Evolutionary conservation across 2,329 filamentous ascomycete genomes (phyloP).

Genomic region (Neurospora sp.): DNA sequence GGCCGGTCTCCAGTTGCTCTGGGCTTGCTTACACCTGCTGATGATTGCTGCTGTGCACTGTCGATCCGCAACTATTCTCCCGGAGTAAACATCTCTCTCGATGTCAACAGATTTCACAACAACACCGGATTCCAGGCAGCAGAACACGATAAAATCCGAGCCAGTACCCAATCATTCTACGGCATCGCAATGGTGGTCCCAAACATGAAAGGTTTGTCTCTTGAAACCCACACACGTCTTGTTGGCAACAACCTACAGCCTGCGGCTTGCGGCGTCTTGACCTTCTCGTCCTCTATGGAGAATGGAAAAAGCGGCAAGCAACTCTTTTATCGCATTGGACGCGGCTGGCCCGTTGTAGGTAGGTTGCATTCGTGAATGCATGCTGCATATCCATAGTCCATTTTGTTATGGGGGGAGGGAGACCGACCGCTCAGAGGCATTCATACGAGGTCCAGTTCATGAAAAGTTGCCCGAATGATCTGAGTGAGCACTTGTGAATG

Average conservation of each 20-base stretch:
- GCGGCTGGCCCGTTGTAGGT: background rate
- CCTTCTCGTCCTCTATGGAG: background rate
- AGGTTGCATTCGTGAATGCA: background rate
- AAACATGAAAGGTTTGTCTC: background rate
- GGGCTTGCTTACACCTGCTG: background rate
- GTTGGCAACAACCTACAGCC: background rate
- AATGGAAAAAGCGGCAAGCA: background rate
- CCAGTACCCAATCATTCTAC: background rate
- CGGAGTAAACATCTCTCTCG: background rate
- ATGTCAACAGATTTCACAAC: background rate
- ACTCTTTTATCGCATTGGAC: background rate
- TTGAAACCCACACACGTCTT: background rate
- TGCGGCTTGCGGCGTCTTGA: background rate
- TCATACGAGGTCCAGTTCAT: background rate
- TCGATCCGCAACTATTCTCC: background rate
- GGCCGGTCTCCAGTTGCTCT: background rate
- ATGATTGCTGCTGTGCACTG: background rate
- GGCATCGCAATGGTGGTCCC: background rate
- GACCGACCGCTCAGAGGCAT: background rate
- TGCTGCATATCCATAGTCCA: background rate
- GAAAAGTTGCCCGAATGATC: background rate
- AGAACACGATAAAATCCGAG: background rate
- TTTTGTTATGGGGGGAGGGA: background rate
- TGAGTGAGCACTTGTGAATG: background rate
- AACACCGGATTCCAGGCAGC: background rate